Conservation (phyloP, 352 stramenopile genomes). For the Phytopythium oedochilum region DNA sequence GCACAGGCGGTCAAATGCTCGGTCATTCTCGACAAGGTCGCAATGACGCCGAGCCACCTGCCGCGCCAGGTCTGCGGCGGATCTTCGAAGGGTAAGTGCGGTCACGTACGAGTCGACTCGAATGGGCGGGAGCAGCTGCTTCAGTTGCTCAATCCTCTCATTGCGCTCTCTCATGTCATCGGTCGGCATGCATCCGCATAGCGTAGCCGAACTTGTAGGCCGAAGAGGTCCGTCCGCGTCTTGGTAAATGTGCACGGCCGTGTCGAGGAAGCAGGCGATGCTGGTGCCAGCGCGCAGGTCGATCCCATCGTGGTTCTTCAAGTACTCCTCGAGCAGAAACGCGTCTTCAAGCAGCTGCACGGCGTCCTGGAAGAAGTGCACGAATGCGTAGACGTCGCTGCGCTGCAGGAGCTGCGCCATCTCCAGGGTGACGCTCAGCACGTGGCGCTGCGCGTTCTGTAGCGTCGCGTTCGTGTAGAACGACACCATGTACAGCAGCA, state of each 20-base stretch:
- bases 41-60: slow-evolving; percentile 26
- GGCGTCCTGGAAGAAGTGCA: slow-evolving; percentile 64
- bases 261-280: slow-evolving; percentile 50
- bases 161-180: slow-evolving; percentile 16
- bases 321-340: slow-evolving; percentile 43
- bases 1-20: slow-evolving; percentile 26
- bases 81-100: slow-evolving; percentile 30
- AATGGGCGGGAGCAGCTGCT: slow-evolving; percentile 42
- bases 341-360: slow-evolving; percentile 50
- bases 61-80: slow-evolving; percentile 25
- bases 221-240: slow-evolving; percentile 46
- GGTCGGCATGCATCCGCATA: slow-evolving; percentile 49
- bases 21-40: slow-evolving; percentile 24
- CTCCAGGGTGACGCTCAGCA: slow-evolving; percentile 40
- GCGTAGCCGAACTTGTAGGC: slow-evolving; percentile 16
- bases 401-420: slow-evolving; percentile 52
- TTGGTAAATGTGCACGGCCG: slow-evolving; percentile 61
- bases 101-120: slow-evolving; percentile 31
- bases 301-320: slow-evolving; percentile 23
- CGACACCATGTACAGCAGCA: slow-evolving; percentile 72
- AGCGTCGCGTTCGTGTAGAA: slow-evolving; percentile 53
- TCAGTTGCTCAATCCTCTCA: slow-evolving; percentile 38
- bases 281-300: slow-evolving; percentile 15
- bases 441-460: slow-evolving; percentile 29
- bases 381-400: slow-evolving; percentile 48